Evolutionary conservation across 306 rosid species (phyloP), one percentile per base, ranked within the genome.

Genomic region (Vigna mungo): DNA sequence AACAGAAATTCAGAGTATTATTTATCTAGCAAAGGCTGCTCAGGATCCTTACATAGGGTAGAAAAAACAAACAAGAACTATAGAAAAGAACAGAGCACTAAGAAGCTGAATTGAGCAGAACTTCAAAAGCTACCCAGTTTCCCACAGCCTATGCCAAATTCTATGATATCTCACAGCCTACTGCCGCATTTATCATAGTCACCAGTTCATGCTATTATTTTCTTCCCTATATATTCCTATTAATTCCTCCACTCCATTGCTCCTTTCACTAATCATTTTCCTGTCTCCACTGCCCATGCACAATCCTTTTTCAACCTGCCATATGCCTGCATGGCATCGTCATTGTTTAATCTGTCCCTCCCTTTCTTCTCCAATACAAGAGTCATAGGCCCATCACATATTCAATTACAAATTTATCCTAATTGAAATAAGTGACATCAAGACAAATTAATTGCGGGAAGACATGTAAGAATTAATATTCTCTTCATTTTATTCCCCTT

Each of bases 361-460:
- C 65, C 17, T 59, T 27, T 25, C 32, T 56, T 23, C 63, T 59
- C 37, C 25, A 25, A 27, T 59, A 59, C 4, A 59, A 0, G 15
- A 58, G 9, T 25, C 63, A 25, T 21, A 21, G 64, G 36, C 37
- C 37, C 9, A 59, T 25, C 18, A 32, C 0, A 27, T 54, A 51
- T 14, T 56, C 32, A 70, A 36, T 18, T 44, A 68, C n/a, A 68
- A 20, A 18, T 12, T 6, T 56, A 68, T 47, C 41, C 39, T 68
- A 12, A 47, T 32, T 32, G 61, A 21, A 70, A 11, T 71, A 71
- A 21, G 27, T 25, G 48, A 36, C 36, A 51, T 51, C 64, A 79
- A 36, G 37, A 60, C 30, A 32, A 48, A 7, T 36, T 71, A 70
- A 69, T 70, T 14, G n/a, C 14, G n/a, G 71, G 59, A 5, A 65